Evolutionary conservation across 768 basidiomycete species (phyloP).

Genomic region (Boletus fagicola): DNA sequence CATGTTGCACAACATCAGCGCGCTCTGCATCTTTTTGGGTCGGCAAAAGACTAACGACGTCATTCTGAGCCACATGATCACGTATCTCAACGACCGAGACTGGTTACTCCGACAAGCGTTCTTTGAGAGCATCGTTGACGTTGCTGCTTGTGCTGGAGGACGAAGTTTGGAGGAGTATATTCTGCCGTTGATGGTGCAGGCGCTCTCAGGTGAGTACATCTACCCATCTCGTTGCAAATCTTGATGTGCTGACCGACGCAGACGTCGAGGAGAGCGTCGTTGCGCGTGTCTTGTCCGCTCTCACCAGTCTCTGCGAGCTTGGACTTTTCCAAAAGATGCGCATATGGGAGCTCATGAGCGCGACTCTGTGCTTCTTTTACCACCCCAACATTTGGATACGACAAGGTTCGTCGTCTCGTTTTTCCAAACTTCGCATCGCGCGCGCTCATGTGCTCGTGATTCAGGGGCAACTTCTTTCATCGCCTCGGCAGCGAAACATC

Average conservation of each 20-base stretch:
- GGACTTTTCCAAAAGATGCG: constrained; percentile 91
- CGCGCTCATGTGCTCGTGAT: constrained; percentile 1
- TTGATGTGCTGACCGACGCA: constrained; percentile 32
- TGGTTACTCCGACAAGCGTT: constrained; percentile 91
- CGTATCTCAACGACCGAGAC: constrained; percentile 84
- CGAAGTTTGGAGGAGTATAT: constrained; percentile 95
- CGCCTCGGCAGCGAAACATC: constrained; percentile 76
- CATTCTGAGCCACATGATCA: constrained; percentile 83
- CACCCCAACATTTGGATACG: constrained; percentile 97
- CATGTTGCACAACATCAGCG: constrained; percentile 80
- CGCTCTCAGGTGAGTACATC: constrained; percentile 71
- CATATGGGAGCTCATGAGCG: constrained; percentile 96
- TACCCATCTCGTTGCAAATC: neutral
- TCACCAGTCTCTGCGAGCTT: constrained; percentile 87
- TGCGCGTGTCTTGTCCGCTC: constrained; percentile 80
- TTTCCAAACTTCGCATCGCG: neutral
- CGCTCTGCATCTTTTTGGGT: constrained; percentile 91
- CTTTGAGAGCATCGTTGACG: constrained; percentile 93
- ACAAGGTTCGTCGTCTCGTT: constrained; percentile 57
- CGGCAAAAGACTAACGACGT: constrained; percentile 94
- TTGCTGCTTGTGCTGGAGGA: constrained; percentile 91
- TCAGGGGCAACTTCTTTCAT: constrained; percentile 86
- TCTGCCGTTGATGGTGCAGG: constrained; percentile 93
- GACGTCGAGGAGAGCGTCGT: constrained; percentile 96
- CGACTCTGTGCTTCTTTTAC: constrained; percentile 83